These are phyloP conservation scores for Bombardia bombarda DNA, from an alignment of 495 filamentous ascomycete species.

Conservation along the genomic window DNA sequence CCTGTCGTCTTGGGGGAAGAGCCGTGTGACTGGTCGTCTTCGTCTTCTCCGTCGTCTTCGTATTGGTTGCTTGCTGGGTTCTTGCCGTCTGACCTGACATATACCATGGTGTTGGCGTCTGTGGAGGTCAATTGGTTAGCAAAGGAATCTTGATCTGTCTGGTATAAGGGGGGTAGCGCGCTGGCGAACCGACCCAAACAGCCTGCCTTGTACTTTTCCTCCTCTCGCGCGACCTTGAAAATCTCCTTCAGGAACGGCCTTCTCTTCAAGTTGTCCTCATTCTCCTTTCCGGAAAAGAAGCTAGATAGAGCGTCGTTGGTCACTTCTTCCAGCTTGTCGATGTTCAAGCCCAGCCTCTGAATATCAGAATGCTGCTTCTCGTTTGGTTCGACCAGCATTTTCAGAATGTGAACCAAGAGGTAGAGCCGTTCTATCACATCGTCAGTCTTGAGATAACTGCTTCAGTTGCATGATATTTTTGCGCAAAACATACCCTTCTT, in stretches of 20 bases:
- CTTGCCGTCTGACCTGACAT: constrained; percentile 30
- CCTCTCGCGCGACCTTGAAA: constrained; percentile 55
- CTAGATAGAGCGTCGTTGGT: constrained; percentile 37
- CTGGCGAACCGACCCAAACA: constrained; percentile 53
- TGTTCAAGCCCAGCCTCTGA: constrained; percentile 28
- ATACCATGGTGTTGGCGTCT: constrained; percentile 33
- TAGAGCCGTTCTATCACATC: constrained; percentile 47
- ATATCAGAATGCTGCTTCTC: constrained; percentile 30
- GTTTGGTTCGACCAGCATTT: constrained; percentile 42
- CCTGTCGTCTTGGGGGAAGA: too few relatives aligned
- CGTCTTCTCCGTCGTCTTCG: constrained; percentile 24
- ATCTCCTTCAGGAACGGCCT: constrained; percentile 51
- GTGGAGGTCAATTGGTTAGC: constrained; percentile 6
- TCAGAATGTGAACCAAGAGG: constrained; percentile 56
- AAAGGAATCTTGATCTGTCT: neutral
- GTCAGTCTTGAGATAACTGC: neutral
- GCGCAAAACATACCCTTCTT: constrained; percentile 52
- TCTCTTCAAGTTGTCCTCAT: constrained; percentile 34
- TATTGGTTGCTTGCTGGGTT: constrained; percentile 18
- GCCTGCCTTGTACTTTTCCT: constrained; percentile 52
- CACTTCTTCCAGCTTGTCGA: constrained; percentile 37
- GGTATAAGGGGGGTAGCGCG: too few relatives aligned
- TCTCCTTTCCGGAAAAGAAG: constrained; percentile 37
- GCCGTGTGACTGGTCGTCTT: neutral
- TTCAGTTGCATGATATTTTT: neutral